These are phyloP conservation scores for Pseudopithomyces chartarum DNA, from an alignment of 2,329 filamentous ascomycete genomes.

Conservation along the genomic window DNA sequence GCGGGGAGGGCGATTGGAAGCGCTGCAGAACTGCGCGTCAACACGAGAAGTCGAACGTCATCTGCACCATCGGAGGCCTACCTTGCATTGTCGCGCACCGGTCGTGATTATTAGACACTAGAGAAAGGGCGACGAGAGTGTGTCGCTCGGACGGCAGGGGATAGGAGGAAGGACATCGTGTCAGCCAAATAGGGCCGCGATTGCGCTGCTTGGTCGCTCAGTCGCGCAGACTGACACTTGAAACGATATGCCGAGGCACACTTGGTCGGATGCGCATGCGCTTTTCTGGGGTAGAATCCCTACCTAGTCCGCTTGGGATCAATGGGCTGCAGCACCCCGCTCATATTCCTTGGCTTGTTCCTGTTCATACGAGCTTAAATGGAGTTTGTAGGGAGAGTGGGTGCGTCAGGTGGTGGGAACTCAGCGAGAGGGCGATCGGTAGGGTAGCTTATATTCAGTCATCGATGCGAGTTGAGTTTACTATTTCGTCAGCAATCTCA, in stretches of 20 bases:
- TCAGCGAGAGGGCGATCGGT: too few relatives aligned
- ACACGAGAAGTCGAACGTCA: background rate
- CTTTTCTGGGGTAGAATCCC: background rate
- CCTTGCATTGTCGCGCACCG: background rate
- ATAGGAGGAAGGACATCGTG: background rate
- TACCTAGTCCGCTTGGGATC: background rate
- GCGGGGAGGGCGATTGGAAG: constrained; percentile 37
- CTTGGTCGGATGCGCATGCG: background rate
- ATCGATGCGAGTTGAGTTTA: too few relatives aligned
- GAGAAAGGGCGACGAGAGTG: background rate
- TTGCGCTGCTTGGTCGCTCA: background rate
- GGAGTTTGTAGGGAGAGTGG: too few relatives aligned
- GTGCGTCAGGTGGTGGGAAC: too few relatives aligned
- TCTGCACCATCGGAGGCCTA: background rate
- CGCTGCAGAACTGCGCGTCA: constrained; percentile 16
- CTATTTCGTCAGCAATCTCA: too few relatives aligned
- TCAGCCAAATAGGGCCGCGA: background rate
- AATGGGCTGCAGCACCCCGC: background rate
- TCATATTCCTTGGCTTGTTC: background rate
- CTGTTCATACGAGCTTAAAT: background rate
- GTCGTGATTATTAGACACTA: background rate
- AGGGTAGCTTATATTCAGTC: too few relatives aligned
- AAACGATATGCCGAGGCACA: background rate
- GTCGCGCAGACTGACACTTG: background rate
- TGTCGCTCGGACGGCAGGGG: background rate